phyloP scores from a whole-genome alignment of 2,329 filamentous ascomycete species.

The Trichophyton schoenleinii region DNA sequence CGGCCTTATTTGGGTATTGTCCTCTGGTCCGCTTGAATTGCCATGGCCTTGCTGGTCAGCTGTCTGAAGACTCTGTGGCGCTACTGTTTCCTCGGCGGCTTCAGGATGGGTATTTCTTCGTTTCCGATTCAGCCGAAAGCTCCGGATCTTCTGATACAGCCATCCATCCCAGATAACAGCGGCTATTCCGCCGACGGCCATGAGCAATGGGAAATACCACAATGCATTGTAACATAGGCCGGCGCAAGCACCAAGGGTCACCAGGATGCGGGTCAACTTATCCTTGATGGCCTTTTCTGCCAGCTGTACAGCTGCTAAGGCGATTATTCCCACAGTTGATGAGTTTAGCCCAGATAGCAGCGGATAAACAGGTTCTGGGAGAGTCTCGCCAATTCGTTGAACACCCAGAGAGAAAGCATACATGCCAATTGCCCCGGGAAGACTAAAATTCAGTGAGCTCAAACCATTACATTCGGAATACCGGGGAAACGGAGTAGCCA shows the following conservation, averaged over 20 bases:
- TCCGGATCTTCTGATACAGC: constrained; percentile 33
- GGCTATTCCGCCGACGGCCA: constrained; percentile 42
- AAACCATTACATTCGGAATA: not conserved
- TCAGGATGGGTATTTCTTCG: not conserved
- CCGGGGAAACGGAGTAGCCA: not conserved
- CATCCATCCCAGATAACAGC: constrained; percentile 47
- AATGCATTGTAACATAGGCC: constrained; percentile 59
- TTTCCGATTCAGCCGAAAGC: not conserved
- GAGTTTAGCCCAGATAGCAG: constrained; percentile 60
- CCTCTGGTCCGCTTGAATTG: not conserved
- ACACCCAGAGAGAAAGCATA: constrained; percentile 55
- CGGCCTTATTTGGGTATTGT: not conserved
- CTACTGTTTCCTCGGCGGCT: constrained; percentile 10
- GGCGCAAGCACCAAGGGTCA: constrained; percentile 51
- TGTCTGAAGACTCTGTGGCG: constrained; percentile 1
- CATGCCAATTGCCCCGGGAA: constrained; percentile 61
- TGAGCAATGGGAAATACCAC: constrained; percentile 62
- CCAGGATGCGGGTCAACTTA: constrained; percentile 47
- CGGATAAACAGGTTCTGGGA: constrained; percentile 54
- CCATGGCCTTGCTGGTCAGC: constrained; percentile 1
- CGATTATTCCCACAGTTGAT: constrained; percentile 59
- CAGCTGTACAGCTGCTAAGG: constrained; percentile 55
- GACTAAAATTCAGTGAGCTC: constrained; percentile 24
- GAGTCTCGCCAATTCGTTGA: constrained; percentile 43
- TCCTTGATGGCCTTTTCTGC: constrained; percentile 57